A percentile compares a stretch with the other conserved stretches of the same genome.
Evolutionary conservation across 768 basidiomycete genomes (phyloP).

Genomic region (Favolaschia claudopus): DNA sequence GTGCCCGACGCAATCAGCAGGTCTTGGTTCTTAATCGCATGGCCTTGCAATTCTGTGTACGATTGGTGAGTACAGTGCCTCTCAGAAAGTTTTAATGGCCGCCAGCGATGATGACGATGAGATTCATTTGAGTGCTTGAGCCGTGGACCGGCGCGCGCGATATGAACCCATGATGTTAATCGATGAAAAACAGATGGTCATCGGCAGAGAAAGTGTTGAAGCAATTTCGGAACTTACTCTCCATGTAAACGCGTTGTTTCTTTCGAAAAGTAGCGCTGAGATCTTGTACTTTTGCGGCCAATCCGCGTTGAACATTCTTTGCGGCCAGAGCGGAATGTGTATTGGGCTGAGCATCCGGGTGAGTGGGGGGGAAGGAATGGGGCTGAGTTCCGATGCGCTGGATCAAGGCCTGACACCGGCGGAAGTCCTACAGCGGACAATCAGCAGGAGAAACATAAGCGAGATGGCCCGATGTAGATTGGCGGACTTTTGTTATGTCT

Average conservation of each 20-base stretch:
- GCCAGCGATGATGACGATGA: too few species aligned
- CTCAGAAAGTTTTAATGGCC: conserved; percentile 1
- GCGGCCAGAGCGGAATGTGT: conserved; percentile 70
- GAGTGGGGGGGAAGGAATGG: conserved; percentile 72
- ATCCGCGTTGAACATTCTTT: conserved; percentile 93
- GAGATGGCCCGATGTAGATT: conserved; percentile 55
- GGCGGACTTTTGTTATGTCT: conserved; percentile 84
- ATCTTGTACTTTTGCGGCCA: conserved; percentile 97
- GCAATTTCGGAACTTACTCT: conserved; percentile 69
- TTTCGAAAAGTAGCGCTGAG: conserved; percentile 92
- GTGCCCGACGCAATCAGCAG: conserved; percentile 89
- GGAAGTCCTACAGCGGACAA: conserved; percentile 63
- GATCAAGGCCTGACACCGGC: conserved; percentile 69
- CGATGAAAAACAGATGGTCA: conserved; percentile 24
- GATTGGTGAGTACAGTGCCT: conserved; percentile 2
- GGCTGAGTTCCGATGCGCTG: conserved; percentile 72
- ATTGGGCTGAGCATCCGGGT: conserved; percentile 45
- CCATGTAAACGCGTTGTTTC: conserved; percentile 98
- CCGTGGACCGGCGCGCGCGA: conserved; percentile 16
- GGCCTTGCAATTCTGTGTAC: conserved; percentile 86
- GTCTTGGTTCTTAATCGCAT: conserved; percentile 97
- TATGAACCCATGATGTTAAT: conserved; percentile 30
- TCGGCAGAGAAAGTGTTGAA: conserved; percentile 10
- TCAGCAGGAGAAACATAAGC: too few species aligned
- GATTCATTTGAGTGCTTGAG: too few species aligned